These are phyloP conservation scores for Populus ilicifolia DNA, from an alignment of 345 rosid genomes.

Conservation along the genomic window DNA sequence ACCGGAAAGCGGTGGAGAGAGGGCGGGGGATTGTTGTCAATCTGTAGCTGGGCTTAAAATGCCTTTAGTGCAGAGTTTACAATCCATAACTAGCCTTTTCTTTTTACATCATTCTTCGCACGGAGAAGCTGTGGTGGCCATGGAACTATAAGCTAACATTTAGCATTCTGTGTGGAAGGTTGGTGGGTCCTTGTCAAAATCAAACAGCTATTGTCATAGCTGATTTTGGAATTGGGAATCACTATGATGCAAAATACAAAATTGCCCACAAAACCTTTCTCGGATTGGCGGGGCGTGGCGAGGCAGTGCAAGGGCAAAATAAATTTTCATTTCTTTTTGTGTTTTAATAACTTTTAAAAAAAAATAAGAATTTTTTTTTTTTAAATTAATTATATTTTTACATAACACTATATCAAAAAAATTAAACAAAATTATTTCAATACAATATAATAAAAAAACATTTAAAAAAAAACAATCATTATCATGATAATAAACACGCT, in stretches of 20 bases:
- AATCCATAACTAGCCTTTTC: constrained; percentile 14
- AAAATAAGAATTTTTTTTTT: too few species aligned
- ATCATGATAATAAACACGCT: fast-evolving
- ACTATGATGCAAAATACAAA: constrained; percentile 40
- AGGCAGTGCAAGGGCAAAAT: background rate
- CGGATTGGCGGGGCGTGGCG: constrained; percentile 1
- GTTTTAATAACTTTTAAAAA: too few species aligned
- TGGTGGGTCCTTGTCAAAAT: constrained; percentile 50
- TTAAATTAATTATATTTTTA: too few species aligned
- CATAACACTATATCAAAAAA: too few species aligned
- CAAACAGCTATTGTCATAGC: constrained; percentile 26
- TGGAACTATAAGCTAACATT: constrained; percentile 13
- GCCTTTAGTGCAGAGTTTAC: constrained; percentile 10
- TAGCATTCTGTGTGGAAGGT: constrained; percentile 33
- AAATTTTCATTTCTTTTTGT: too few species aligned
- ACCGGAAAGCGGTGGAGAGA: constrained; percentile 12
- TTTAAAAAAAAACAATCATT: too few species aligned
- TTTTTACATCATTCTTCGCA: constrained; percentile 25
- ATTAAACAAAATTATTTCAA: too few species aligned
- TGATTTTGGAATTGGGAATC: constrained; percentile 30
- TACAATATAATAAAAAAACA: too few species aligned
- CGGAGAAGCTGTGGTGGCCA: constrained; percentile 32
- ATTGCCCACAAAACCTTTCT: constrained; percentile 23
- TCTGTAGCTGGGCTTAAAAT: constrained; percentile 18
- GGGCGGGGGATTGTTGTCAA: background rate